Percentiles rank a stretch among this genome's conserved stretches.
These are phyloP conservation scores for Tuber aestivum DNA, from an alignment of 495 filamentous ascomycete genomes.

Conservation along the genomic window DNA sequence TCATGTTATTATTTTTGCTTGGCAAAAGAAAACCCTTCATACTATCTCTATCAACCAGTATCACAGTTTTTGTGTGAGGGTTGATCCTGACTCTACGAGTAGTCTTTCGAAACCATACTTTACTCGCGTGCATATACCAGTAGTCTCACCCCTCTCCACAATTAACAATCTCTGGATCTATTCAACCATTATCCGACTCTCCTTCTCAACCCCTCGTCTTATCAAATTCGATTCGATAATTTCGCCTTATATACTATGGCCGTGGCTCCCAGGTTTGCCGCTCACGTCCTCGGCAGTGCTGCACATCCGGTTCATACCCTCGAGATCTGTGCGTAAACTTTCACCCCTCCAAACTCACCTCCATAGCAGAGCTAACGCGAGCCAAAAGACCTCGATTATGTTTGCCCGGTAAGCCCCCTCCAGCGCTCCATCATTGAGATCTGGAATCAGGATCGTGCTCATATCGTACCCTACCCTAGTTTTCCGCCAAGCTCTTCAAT, in stretches of 20 bases:
- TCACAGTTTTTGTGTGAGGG: too few species aligned
- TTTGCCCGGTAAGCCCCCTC: constrained; percentile 25
- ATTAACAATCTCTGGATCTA: background rate
- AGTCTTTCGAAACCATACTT: too few species aligned
- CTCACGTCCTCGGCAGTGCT: constrained; percentile 18
- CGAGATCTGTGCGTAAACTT: constrained; percentile 28
- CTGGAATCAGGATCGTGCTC: background rate
- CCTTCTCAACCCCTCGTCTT: background rate
- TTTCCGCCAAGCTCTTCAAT: constrained; percentile 44
- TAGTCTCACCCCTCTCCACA: background rate
- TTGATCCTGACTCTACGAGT: too few species aligned
- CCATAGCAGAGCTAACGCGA: background rate
- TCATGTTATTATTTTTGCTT: too few species aligned
- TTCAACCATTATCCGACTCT: background rate
- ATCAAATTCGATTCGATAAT: background rate
- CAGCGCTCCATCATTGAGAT: background rate
- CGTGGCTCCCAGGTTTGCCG: constrained; percentile 28
- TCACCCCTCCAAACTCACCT: background rate
- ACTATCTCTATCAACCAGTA: too few species aligned
- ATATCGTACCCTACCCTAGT: constrained; percentile 23
- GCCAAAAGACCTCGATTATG: constrained; percentile 36
- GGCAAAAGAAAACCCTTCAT: too few species aligned
- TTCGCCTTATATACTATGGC: constrained; percentile 15
- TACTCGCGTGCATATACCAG: too few species aligned
- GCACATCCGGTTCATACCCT: constrained; percentile 23